Evolutionary conservation across 345 rosid genomes (phyloP).

Genomic region (Nephelium lappaceum): DNA sequence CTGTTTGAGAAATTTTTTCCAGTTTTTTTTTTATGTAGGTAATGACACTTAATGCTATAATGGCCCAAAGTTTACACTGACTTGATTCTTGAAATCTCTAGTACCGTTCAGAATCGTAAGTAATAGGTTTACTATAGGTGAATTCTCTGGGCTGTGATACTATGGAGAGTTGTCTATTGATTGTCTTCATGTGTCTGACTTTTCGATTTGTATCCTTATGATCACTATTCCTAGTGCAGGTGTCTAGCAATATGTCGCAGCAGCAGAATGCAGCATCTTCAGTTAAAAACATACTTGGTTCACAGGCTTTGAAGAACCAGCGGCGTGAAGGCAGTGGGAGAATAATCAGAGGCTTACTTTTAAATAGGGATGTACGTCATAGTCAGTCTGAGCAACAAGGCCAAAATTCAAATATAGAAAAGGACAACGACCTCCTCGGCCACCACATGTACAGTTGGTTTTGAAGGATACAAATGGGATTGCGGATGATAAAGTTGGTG

Average conservation of each 20-base stretch:
- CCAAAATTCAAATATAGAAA: conserved; percentile 39
- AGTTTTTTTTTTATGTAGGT: not conserved
- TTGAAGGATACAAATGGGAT: conserved; percentile 50
- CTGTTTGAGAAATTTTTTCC: not conserved
- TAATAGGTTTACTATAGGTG: not conserved
- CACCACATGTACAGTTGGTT: conserved; percentile 35
- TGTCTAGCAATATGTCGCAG: conserved; percentile 30
- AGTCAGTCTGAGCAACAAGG: conserved; percentile 50
- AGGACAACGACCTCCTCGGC: conserved; percentile 54
- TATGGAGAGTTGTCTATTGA: not conserved
- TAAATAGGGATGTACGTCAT: conserved; percentile 52
- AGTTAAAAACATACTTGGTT: conserved; percentile 36
- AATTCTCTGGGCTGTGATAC: not conserved
- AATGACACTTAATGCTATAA: not conserved
- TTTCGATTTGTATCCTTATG: not conserved
- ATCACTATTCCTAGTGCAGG: conserved; percentile 21
- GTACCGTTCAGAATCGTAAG: not conserved
- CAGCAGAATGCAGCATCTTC: conserved; percentile 37
- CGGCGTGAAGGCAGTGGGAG: conserved; percentile 46
- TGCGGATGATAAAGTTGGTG: conserved; percentile 45
- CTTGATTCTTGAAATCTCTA: not conserved
- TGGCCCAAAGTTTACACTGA: not conserved
- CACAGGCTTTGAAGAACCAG: conserved; percentile 43
- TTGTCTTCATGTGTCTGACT: not conserved
- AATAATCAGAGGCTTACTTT: conserved; percentile 50